Conservation (phyloP, 345 rosid species). For the Combretum micranthum region DNA sequence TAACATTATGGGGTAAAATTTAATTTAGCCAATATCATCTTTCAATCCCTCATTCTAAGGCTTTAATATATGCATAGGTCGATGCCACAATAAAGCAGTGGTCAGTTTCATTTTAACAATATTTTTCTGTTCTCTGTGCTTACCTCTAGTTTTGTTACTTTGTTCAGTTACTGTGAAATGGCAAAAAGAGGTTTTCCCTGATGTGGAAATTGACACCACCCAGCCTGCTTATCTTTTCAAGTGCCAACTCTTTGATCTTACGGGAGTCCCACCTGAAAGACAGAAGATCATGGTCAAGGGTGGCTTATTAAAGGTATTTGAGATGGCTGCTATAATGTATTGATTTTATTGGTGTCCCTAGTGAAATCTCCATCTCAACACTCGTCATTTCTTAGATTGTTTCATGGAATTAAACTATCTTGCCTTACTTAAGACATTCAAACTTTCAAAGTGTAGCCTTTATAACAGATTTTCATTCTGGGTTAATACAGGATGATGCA, state of each 20-base stretch:
- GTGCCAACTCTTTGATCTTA: slow-evolving; percentile 78
- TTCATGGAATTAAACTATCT: not conserved
- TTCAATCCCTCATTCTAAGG: no score
- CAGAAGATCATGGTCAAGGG: slow-evolving; percentile 99
- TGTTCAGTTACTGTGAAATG: slow-evolving; percentile 82
- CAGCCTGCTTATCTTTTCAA: slow-evolving; percentile 85
- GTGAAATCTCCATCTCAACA: not conserved
- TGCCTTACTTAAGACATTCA: not conserved
- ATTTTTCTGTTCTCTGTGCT: not conserved
- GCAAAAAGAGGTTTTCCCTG: slow-evolving; percentile 81
- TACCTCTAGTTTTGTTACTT: slow-evolving; percentile 7
- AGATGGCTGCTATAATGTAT: slow-evolving; percentile 1
- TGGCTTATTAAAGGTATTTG: slow-evolving; percentile 76
- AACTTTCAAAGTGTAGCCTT: not conserved
- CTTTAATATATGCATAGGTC: no score
- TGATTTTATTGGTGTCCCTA: not conserved
- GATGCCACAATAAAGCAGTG: no score
- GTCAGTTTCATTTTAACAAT: not conserved
- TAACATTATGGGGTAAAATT: no score
- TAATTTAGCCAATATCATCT: no score
- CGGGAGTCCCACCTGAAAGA: slow-evolving; percentile 93
- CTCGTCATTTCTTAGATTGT: not conserved
- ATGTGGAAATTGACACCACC: slow-evolving; percentile 71
- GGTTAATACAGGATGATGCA: slow-evolving; percentile 65
- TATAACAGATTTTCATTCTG: not conserved